Conservation (phyloP, 2,329 filamentous ascomycete genomes). For the Arthrobotrys megalospora region DNA sequence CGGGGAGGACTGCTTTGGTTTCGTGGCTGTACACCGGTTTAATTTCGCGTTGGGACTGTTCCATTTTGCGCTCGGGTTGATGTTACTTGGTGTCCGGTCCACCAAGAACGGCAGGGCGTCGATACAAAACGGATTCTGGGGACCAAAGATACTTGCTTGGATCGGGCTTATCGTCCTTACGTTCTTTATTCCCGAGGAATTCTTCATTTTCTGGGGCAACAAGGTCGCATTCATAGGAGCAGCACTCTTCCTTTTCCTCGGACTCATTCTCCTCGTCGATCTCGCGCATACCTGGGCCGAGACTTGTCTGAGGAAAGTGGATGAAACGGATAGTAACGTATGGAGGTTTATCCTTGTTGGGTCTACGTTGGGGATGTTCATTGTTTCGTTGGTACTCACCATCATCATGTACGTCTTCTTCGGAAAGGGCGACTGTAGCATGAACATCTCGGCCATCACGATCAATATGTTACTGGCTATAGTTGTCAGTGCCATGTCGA, state of each 20-base stretch:
- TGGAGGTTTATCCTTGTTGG: slow-evolving; percentile 93
- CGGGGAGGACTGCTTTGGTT: slow-evolving; percentile 91
- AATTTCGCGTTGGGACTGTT: slow-evolving; percentile 97
- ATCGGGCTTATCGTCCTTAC: slow-evolving; percentile 87
- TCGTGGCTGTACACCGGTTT: slow-evolving; percentile 96
- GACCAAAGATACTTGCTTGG: slow-evolving; percentile 94
- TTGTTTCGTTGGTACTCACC: slow-evolving; percentile 91
- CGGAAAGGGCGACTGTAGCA: slow-evolving; percentile 82
- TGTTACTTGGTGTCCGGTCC: slow-evolving; percentile 87
- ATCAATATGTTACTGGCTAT: slow-evolving; percentile 90
- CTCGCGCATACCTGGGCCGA: slow-evolving; percentile 98
- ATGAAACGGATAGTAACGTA: slow-evolving; percentile 84
- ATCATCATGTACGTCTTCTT: slow-evolving; percentile 98
- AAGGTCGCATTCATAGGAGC: slow-evolving; percentile 90
- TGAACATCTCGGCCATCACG: slow-evolving; percentile 97
- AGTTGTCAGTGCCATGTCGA: slow-evolving; percentile 83
- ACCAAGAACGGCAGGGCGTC: slow-evolving; percentile 83
- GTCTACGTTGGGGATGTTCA: slow-evolving; percentile 93
- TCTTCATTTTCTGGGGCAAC: slow-evolving; percentile 93
- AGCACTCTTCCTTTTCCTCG: slow-evolving; percentile 93
- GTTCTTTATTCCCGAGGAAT: slow-evolving; percentile 93
- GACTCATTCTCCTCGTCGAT: slow-evolving; percentile 91
- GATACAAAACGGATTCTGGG: slow-evolving; percentile 96
- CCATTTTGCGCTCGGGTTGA: slow-evolving; percentile 85
- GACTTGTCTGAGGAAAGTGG: slow-evolving; percentile 93